Percentiles rank a stretch among this genome's conserved stretches.
These are phyloP conservation scores for Clarkia xantiana DNA, from an alignment of 345 rosid genomes.

Conservation along the genomic window DNA sequence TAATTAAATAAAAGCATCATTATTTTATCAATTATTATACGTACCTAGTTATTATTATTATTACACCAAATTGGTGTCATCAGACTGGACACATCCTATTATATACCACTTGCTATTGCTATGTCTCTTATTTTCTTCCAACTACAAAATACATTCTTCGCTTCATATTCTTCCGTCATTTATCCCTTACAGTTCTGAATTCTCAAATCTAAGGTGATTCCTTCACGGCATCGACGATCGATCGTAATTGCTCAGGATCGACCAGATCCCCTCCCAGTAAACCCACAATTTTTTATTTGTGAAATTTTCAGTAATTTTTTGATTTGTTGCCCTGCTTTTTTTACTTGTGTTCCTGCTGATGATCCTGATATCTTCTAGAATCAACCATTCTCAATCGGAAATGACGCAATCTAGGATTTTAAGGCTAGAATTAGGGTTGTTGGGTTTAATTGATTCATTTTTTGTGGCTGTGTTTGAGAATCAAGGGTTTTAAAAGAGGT, in stretches of 20 bases:
- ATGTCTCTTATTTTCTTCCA: neutral
- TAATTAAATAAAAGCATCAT: too few species aligned
- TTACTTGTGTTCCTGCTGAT: neutral
- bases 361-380: neutral
- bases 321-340: neutral
- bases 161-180: neutral
- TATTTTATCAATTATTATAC: too few species aligned
- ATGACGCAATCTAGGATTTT: neutral
- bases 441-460: neutral
- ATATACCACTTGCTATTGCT: too few species aligned
- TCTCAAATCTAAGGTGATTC: conserved; percentile 1
- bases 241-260: neutral
- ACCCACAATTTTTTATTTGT: neutral
- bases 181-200: neutral
- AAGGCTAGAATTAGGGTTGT: conserved; percentile 3
- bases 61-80: too few species aligned
- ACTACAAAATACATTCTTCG: neutral
- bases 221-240: neutral
- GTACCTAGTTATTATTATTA: too few species aligned
- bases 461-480: neutral
- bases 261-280: conserved; percentile 1
- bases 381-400: neutral
- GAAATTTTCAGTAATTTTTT: neutral
- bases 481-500: neutral
- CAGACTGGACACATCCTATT: too few species aligned